phyloP scores from a whole-genome alignment of 257 asterid species.

The Nicotiana attenuata region DNA sequence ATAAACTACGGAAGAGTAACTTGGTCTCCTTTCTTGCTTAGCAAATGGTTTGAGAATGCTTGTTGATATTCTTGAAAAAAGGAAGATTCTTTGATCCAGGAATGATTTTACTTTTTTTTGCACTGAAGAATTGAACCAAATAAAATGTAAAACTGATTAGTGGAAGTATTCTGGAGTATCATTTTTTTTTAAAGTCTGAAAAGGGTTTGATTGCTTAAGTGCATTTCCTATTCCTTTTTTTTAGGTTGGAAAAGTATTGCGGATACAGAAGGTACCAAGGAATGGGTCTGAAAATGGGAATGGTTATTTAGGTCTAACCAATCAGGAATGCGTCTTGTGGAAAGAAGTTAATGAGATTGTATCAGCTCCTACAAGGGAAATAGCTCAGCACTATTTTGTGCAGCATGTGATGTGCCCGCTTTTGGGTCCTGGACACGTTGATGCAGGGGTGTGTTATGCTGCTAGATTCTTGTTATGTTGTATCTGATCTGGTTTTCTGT shows the following conservation, averaged over 20 bases:
- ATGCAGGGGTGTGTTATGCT: conserved; percentile 69
- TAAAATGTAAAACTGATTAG: neutral
- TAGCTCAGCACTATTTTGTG: conserved; percentile 62
- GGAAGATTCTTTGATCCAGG: neutral
- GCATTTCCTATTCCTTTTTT: conserved; percentile 12
- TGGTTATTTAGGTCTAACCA: conserved; percentile 48
- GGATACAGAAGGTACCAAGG: conserved; percentile 65
- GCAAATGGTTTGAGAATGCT: neutral
- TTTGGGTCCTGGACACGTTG: conserved; percentile 82
- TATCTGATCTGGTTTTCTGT: neutral
- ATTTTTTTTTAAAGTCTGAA: neutral
- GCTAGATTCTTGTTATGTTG: neutral
- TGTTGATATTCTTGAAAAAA: neutral
- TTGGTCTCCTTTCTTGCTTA: neutral
- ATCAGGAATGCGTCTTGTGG: conserved; percentile 63
- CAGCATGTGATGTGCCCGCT: conserved; percentile 68
- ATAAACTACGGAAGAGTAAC: neutral
- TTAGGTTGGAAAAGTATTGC: conserved; percentile 77
- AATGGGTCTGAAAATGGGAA: conserved; percentile 42
- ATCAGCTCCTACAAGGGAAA: conserved; percentile 71
- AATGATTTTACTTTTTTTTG: neutral
- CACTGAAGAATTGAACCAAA: neutral
- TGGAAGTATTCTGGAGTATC: neutral
- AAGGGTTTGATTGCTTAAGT: neutral
- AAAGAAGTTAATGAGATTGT: conserved; percentile 48